A percentile compares a stretch with the other conserved stretches of the same genome.
Evolutionary conservation across 2,329 filamentous ascomycete genomes (phyloP).

Genomic region (Aspergillus sp.): DNA sequence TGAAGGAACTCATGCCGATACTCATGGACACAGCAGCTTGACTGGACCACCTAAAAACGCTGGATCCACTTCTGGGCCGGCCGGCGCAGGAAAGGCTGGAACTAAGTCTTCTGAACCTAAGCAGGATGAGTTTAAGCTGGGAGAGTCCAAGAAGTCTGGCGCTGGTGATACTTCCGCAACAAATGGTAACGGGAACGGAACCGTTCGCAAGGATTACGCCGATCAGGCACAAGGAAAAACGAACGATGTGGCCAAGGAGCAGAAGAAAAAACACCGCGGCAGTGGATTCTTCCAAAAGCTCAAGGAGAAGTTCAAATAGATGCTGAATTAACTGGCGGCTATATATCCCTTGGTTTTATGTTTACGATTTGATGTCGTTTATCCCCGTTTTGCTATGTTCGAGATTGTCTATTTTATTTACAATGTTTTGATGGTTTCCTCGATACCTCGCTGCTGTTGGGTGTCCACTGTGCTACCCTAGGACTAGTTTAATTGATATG

Average conservation of each 20-base stretch:
- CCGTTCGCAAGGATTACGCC: background rate
- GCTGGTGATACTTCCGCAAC: background rate
- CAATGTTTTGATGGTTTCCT: too few species aligned
- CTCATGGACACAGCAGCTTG: too few species aligned
- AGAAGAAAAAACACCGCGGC: conserved; percentile 60
- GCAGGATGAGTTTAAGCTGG: background rate
- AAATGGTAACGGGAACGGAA: background rate
- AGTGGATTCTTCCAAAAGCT: conserved; percentile 55
- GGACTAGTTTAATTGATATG: background rate
- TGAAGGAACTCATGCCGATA: too few species aligned
- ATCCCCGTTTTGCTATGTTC: background rate
- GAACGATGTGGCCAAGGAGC: conserved; percentile 20
- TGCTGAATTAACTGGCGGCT: background rate
- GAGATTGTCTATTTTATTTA: too few species aligned
- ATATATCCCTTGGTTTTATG: background rate
- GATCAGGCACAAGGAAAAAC: background rate
- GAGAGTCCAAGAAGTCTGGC: background rate
- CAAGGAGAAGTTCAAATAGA: conserved; percentile 48
- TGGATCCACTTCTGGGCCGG: too few species aligned
- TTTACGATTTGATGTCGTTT: background rate
- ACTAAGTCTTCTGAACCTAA: background rate
- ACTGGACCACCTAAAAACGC: too few species aligned
- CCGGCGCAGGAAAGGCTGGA: background rate
- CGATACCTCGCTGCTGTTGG: background rate
- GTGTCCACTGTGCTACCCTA: background rate